Percentiles rank a stretch among this genome's conserved stretches.
Conservation (phyloP, 108 stramenopile genomes). For the Skeletonema potamos region DNA sequence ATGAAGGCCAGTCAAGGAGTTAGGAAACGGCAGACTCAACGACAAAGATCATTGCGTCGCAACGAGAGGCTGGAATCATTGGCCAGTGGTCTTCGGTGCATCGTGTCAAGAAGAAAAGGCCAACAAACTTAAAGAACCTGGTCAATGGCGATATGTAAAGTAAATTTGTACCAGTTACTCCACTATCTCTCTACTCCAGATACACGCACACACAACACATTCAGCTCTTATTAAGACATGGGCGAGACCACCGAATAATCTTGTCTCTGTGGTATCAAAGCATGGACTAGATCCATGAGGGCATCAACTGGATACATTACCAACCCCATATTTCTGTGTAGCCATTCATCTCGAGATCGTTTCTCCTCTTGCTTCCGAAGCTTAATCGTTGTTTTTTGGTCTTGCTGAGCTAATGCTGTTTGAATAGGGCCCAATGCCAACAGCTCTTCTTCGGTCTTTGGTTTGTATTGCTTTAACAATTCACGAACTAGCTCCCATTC, state of each 20-base stretch:
- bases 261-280: constrained; percentile 12
- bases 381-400: background rate
- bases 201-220: background rate
- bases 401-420: background rate
- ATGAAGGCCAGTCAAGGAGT: background rate
- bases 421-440: background rate
- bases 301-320: constrained; percentile 12
- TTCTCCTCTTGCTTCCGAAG: background rate
- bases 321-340: constrained; percentile 7
- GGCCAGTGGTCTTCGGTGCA: background rate
- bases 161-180: background rate
- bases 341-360: constrained; percentile 15
- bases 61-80: background rate
- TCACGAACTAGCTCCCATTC: constrained; percentile 33
- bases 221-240: background rate
- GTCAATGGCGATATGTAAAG: background rate
- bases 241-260: background rate
- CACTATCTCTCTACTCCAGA: background rate
- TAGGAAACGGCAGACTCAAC: background rate
- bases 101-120: background rate
- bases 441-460: background rate
- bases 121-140: background rate
- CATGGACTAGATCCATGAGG: constrained; percentile 1
- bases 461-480: background rate
- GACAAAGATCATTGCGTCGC: background rate